Conservation (phyloP, 257 asterid genomes). For the Fraxinus excelsior region DNA sequence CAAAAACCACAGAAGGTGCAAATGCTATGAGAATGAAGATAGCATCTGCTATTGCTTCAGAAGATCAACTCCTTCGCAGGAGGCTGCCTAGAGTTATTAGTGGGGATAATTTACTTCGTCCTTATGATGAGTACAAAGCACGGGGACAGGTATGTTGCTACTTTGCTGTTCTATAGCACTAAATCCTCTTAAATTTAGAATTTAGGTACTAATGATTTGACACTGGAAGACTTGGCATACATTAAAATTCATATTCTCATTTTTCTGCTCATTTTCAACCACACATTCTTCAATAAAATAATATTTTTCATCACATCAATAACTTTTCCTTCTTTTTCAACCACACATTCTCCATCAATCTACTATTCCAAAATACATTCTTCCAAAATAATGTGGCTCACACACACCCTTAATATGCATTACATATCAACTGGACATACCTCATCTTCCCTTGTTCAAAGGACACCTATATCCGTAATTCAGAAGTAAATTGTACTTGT, state of each 20-base stretch:
- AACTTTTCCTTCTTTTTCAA: no score
- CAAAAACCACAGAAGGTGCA: constrained; percentile 99
- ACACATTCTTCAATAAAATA: no score
- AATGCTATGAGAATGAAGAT: constrained; percentile 98
- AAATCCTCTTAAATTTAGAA: neutral
- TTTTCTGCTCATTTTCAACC: no score
- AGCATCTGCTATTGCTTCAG: constrained; percentile 94
- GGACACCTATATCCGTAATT: neutral
- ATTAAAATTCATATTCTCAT: no score
- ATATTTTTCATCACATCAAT: no score
- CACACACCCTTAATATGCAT: no score
- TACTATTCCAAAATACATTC: no score
- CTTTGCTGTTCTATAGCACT: constrained; percentile 18
- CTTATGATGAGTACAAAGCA: constrained; percentile 87
- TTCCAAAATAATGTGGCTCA: no score
- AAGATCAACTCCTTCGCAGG: constrained; percentile 91
- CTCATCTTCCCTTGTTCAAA: neutral
- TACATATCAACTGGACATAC: neutral
- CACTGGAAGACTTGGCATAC: constrained; percentile 18
- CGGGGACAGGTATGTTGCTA: constrained; percentile 80
- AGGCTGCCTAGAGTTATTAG: constrained; percentile 93
- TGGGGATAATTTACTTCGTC: constrained; percentile 93
- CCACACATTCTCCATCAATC: no score
- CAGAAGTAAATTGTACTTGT: neutral
- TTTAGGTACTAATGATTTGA: constrained; percentile 2